These are phyloP conservation scores for Wickerhamiella brachini DNA, from an alignment of 805 yeast species.

Conservation along the genomic window DNA sequence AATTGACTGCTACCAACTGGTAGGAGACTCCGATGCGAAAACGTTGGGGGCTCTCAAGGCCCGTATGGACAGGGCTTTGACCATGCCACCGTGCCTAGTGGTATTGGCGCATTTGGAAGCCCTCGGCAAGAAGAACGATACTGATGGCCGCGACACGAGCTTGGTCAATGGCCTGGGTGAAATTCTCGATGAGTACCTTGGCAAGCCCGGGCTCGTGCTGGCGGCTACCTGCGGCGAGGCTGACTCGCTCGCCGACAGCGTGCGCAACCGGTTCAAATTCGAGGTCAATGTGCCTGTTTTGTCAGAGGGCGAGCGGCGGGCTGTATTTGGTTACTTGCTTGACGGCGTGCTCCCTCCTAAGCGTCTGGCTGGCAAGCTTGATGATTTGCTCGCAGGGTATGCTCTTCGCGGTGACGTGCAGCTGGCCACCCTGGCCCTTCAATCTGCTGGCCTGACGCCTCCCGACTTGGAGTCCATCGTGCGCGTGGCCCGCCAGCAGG, in stretches of 20 bases:
- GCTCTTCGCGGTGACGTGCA: slow-evolving; percentile 38
- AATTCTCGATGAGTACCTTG: slow-evolving; percentile 40
- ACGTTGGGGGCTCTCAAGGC: slow-evolving; percentile 70
- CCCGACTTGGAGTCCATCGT: slow-evolving; percentile 64
- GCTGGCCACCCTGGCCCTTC: slow-evolving; percentile 48
- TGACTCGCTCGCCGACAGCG: slow-evolving; percentile 50
- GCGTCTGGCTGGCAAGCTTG: slow-evolving; percentile 6
- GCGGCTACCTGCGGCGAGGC: slow-evolving; percentile 56
- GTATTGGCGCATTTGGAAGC: slow-evolving; percentile 63
- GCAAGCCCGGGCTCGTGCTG: slow-evolving; percentile 34
- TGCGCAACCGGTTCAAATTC: slow-evolving; percentile 60
- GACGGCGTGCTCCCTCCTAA: slow-evolving; percentile 1
- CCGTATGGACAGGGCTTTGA: slow-evolving; percentile 48
- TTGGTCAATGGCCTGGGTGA: slow-evolving; percentile 38
- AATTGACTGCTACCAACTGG: slow-evolving; percentile 53
- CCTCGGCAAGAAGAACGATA: slow-evolving; percentile 52
- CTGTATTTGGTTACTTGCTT: slow-evolving; percentile 43
- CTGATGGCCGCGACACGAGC: slow-evolving; percentile 33
- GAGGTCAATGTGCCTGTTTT: slow-evolving; percentile 71
- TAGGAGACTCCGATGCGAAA: slow-evolving; percentile 62
- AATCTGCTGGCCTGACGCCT: slow-evolving; percentile 88
- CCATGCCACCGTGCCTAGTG: slow-evolving; percentile 34
- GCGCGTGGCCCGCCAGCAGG: slow-evolving; percentile 43
- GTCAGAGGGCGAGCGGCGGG: slow-evolving; percentile 53
- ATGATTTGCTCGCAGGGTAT: slow-evolving; percentile 14